phyloP scores from a whole-genome alignment of 768 basidiomycete genomes.

The Pulveroboletus frians region DNA sequence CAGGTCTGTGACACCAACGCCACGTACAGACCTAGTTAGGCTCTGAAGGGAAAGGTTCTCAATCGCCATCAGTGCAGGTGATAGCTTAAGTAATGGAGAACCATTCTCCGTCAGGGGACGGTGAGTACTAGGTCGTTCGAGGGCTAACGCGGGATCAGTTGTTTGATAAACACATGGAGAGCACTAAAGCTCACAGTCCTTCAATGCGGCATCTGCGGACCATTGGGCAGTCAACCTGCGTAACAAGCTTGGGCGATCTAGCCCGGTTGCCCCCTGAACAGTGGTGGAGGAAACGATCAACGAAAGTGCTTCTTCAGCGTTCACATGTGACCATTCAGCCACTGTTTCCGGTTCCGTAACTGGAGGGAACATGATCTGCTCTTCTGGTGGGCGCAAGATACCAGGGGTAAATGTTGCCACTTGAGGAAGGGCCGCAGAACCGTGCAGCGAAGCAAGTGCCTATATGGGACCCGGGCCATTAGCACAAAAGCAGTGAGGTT shows the following conservation, averaged over 20 bases:
- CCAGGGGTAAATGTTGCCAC: conserved; percentile 34
- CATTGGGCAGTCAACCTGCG: conserved; percentile 56
- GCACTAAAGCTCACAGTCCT: conserved; percentile 55
- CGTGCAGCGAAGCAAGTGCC: conserved; percentile 44
- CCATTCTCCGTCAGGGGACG: conserved; percentile 66
- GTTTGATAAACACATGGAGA: conserved; percentile 10
- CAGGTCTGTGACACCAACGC: conserved; percentile 83
- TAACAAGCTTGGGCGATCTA: conserved; percentile 53
- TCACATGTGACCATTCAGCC: conserved; percentile 37
- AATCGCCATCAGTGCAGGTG: conserved; percentile 84
- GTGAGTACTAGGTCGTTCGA: conserved; percentile 48
- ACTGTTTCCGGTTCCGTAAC: conserved; percentile 19
- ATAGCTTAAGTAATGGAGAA: conserved; percentile 72
- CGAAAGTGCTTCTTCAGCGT: conserved; percentile 49
- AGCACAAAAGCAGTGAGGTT: conserved; percentile 13
- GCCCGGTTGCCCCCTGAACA: conserved; percentile 60
- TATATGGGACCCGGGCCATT: conserved; percentile 21
- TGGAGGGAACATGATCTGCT: conserved; percentile 39
- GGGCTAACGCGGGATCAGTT: conserved; percentile 35
- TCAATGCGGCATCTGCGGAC: conserved; percentile 71
- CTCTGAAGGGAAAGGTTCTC: conserved; percentile 88
- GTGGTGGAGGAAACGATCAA: conserved; percentile 48
- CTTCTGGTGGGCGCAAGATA: conserved; percentile 41
- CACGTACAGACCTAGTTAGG: conserved; percentile 68
- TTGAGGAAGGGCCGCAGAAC: conserved; percentile 35